Evolutionary conservation across 805 yeast species (phyloP), one percentile per base, ranked within the genome.

Genomic region (Kodamaea nitidulidarum): DNA sequence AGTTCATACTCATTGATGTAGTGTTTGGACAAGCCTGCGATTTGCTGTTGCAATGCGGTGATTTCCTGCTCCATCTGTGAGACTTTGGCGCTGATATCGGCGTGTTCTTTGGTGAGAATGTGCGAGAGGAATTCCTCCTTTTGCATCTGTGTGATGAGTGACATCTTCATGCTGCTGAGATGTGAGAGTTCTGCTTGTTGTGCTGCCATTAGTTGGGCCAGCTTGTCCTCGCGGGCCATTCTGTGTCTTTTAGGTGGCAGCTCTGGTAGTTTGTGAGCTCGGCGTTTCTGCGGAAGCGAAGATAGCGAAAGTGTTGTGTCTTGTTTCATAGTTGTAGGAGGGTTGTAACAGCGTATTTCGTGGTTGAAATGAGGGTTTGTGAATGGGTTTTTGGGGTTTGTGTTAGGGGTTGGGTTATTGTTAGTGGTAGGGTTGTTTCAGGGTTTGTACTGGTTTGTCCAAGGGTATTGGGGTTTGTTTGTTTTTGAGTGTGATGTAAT

Each of bases 71-170:
- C 38, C 32, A 40, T 15, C 16, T 39, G 25, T 26, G 15, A 18
- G 10, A 36, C 22, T 18, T 44, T 44, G 6, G 26, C 14, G 26
- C 29, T 35, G 16, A 41, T n/a, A 12, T 38, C 39, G 10, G 41
- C 32, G 27, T 35, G 35, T 20, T 44, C 47, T 20, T 38, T 32
- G 8, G 31, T 22, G 11, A 44, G 32, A 15, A 41, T 42, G 27
- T 43, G 47, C 14, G 42, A 41, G n/a, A 32, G 36, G 32, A 46
- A 46, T 39, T 46, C 50, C 24, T 46, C 47, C 35, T 46, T 44
- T 30, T 44, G 47, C 47, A 44, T 44, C 31, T 36, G 37, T n/a
- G 47, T 44, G 7, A 44, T 44, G 15, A 44, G 32, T 10, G 44
- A 40, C 41, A 44, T 44, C 15, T 44, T 44, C 22, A 32, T 16